Evolutionary conservation across 768 basidiomycete species (phyloP).

Genomic region (Vararia minispora): DNA sequence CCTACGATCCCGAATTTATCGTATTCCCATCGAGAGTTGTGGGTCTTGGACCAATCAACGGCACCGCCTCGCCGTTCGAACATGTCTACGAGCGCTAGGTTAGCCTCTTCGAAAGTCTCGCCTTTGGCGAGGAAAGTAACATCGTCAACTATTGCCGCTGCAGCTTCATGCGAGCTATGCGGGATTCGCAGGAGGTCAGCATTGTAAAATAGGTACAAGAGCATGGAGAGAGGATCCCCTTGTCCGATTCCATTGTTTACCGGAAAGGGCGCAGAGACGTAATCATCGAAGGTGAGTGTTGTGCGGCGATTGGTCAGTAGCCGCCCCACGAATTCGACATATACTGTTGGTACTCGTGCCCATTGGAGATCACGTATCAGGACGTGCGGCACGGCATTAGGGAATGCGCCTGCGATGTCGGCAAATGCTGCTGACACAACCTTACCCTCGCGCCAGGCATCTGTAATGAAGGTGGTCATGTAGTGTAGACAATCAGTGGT

Average conservation of each 20-base stretch:
- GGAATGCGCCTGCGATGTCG: constrained; percentile 22
- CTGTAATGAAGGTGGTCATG: constrained; percentile 13
- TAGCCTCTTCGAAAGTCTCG: constrained; percentile 3
- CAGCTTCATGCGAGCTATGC: not conserved
- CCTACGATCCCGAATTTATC: no score
- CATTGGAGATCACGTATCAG: constrained; percentile 24
- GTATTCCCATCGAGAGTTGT: no score
- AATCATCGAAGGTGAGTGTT: constrained; percentile 8
- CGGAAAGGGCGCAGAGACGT: constrained; percentile 5
- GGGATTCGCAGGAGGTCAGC: constrained; percentile 11
- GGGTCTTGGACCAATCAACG: constrained; percentile 2
- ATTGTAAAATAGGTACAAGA: constrained; percentile 15
- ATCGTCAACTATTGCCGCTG: constrained; percentile 14
- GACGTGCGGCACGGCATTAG: constrained; percentile 21
- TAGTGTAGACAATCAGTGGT: constrained; percentile 20
- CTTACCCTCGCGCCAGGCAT: constrained; percentile 14
- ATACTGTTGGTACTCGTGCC: constrained; percentile 18
- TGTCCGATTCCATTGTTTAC: constrained; percentile 14
- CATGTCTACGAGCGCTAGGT: not conserved
- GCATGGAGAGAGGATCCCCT: constrained; percentile 16
- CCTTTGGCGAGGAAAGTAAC: constrained; percentile 4
- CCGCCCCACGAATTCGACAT: constrained; percentile 11
- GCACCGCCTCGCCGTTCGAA: not conserved
- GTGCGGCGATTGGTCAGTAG: constrained; percentile 4
- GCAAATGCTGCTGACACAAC: constrained; percentile 5